Conservation (phyloP, 352 stramenopile genomes). For the Pythium pyrilobum region DNA sequence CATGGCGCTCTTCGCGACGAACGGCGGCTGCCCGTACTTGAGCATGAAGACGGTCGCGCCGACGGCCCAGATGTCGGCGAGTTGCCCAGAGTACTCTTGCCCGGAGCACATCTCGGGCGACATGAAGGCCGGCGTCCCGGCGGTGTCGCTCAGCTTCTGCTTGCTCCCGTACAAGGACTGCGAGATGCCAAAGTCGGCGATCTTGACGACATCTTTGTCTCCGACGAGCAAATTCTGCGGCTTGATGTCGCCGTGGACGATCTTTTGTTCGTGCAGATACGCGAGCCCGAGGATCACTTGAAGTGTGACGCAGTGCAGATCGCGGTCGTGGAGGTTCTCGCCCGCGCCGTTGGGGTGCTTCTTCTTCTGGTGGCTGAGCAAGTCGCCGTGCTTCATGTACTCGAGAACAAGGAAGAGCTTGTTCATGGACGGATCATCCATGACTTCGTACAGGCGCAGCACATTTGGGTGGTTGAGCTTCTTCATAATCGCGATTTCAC, state of each 20-base stretch:
- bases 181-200: slow-evolving; percentile 90
- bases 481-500: slow-evolving; percentile 98
- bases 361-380: slow-evolving; percentile 72
- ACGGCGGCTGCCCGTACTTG: slow-evolving; percentile 85
- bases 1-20: slow-evolving; percentile 85
- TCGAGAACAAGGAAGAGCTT: slow-evolving; percentile 97
- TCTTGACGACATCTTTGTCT: slow-evolving; percentile 88
- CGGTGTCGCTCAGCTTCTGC: slow-evolving; percentile 72
- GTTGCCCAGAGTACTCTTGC: slow-evolving; percentile 76
- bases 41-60: slow-evolving; percentile 88
- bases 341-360: slow-evolving; percentile 36
- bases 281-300: slow-evolving; percentile 81
- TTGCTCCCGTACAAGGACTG: slow-evolving; percentile 80
- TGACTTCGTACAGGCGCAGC: slow-evolving; percentile 92
- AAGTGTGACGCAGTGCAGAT: slow-evolving; percentile 66
- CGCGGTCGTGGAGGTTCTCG: slow-evolving; percentile 53
- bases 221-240: slow-evolving; percentile 85
- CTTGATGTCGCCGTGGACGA: slow-evolving; percentile 87
- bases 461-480: slow-evolving; percentile 95
- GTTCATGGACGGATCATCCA: slow-evolving; percentile 93
- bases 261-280: slow-evolving; percentile 86
- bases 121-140: slow-evolving; percentile 91
- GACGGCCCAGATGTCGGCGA: slow-evolving; percentile 90
- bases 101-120: slow-evolving; percentile 89
- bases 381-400: slow-evolving; percentile 89